Base-by-base conservation (phyloP, 768 basidiomycete genomes). In the Cantharellus anzutake region DNA sequence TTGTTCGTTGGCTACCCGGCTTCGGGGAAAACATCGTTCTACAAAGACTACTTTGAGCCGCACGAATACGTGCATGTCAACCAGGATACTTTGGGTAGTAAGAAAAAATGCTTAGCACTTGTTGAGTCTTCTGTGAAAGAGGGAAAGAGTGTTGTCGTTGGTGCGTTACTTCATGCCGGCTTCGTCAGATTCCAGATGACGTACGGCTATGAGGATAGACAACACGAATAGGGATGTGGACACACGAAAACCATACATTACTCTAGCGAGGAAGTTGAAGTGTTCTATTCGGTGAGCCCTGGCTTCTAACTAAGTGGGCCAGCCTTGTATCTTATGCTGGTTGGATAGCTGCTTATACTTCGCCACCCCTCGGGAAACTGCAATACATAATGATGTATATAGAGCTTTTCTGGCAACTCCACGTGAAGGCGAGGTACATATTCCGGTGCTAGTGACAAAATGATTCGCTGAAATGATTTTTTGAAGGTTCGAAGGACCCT, bases 361-460 rank as follows among this genome's bases (percentile, higher is more conserved):
- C 65, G 73, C 79, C 4, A 85, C 82, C 51, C 78, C 84, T 4
- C 65, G 80, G n/a, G 85, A 90, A 52, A 75, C 94, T 4, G 88
- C 88, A 2, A 86, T 82, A 83, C 94, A 97, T 70, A 96, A 97
- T 68, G 93, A 93, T 66, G 70, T 92, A 4, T 96, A 94, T 67
- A 80, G 93, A 39, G 81, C 88, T 42, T 86, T 65, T 52, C 65
- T 64, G 3, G 38, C 41, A 14, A 14, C 56, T 5, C 34, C 56
- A 7, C 42, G 16, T 55, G 44, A 11, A 11, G 44, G 44, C 44
- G 44, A 48, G 44, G 44, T 48, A 11, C 44, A 29, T 48, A 29
- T 48, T 48, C 11, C 44, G 11, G 29, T 48, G 11, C 29, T 29
- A 11, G 44, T 0, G 29, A 48, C 44, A 48, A 29, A 48, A 48